phyloP scores from a whole-genome alignment of 805 yeast genomes.

The Metschnikowia arizonensis region DNA sequence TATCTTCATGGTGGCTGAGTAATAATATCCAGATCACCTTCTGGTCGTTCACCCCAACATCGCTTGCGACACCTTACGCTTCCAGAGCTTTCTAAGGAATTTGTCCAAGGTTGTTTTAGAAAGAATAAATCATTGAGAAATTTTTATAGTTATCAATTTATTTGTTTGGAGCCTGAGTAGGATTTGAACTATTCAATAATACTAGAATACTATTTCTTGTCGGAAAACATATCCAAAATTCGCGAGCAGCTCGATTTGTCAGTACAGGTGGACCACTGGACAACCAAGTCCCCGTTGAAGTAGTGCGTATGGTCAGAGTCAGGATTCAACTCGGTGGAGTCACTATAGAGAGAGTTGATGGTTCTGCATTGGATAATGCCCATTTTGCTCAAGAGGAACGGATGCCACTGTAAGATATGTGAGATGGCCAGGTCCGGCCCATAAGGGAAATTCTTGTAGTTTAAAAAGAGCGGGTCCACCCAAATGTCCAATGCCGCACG shows the following conservation, averaged over 20 bases:
- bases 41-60: slow-evolving; percentile 51
- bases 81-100: slow-evolving; percentile 42
- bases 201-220: neutral
- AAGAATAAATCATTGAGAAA: neutral
- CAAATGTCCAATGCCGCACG: slow-evolving; percentile 73
- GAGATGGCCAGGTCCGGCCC: slow-evolving; percentile 67
- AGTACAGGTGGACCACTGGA: slow-evolving; percentile 56
- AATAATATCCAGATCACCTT: slow-evolving; percentile 33
- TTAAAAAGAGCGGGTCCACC: slow-evolving; percentile 67
- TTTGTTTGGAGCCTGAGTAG: neutral
- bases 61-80: slow-evolving; percentile 47
- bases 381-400: slow-evolving; percentile 66
- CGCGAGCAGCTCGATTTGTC: slow-evolving; percentile 5
- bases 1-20: slow-evolving; percentile 20
- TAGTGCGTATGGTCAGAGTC: slow-evolving; percentile 46
- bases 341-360: slow-evolving; percentile 28
- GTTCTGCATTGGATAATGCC: slow-evolving; percentile 59
- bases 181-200: too few species aligned
- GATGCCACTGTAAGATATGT: slow-evolving; percentile 96
- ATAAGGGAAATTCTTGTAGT: slow-evolving; percentile 56
- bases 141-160: neutral
- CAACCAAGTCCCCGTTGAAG: slow-evolving; percentile 64
- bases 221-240: neutral
- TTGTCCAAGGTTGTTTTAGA: neutral
- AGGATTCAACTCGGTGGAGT: slow-evolving; percentile 12